Evolutionary conservation across 768 basidiomycete genomes (phyloP), one percentile per base, ranked within the genome.

Genomic region (Trametes meyenii): DNA sequence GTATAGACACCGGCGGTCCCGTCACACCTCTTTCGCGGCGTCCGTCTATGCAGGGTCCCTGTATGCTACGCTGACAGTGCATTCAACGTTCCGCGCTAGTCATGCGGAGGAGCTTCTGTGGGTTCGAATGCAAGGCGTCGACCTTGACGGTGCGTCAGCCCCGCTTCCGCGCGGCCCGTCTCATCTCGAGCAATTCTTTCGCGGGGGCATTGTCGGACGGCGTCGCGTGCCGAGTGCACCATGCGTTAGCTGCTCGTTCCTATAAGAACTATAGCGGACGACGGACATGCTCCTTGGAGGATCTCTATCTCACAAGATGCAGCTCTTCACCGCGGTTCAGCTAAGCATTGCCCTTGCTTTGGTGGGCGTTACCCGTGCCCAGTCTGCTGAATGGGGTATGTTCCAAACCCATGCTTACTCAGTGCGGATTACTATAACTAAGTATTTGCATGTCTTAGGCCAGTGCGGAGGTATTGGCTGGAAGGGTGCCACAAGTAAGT

Each of bases 401-500:
- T 49, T 10, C 5, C 3, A 33, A 33, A 33, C 29, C 29, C 29
- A 33, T 24, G 6, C 11, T 2, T 39, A 16, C 1, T 16, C 17
- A n/a, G 16, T 6, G 2, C 14, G 14, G 19, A 2, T 14, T 29
- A 35, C 19, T 45, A 13, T 11, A 38, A 3, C 54, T 60, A 14
- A 45, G 39, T 11, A 16, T 24, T n/a, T 23, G 10, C 19, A 1
- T 17, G 13, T 7, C 50, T 8, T 39, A 68, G 67, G 58, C 8
- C 68, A 69, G 35, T 69, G 68, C 48, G 68, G 68, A 23, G 68
- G 68, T 42, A 61, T 63, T 16, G 68, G 66, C 5, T 69, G 68
- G 68, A 58, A 40, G n/a, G 68, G 68, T n/a, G 48, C 61, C 2
- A 62, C 61, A 12, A 58, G 67, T 69, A 48, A n/a, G 65, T 36